Percentiles rank a stretch among this genome's conserved stretches.
Evolutionary conservation across 768 basidiomycete genomes (phyloP).

Genomic region (Grammothele lineata): DNA sequence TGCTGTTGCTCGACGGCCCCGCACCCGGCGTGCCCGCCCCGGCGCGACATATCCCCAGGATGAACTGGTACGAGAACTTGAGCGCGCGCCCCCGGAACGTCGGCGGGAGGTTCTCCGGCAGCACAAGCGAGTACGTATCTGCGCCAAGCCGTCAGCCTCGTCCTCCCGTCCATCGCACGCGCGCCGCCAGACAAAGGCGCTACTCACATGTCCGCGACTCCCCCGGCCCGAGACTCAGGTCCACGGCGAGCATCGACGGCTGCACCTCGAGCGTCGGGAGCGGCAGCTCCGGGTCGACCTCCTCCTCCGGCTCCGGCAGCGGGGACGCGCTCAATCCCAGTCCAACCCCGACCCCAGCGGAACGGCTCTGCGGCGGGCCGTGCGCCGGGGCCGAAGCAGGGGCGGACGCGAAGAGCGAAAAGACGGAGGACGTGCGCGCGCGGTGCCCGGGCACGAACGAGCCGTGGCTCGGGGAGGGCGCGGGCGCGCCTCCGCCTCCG

Average conservation of each 20-base stretch:
- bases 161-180: too few relatives aligned
- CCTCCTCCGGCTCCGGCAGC: slow-evolving; percentile 32
- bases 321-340: slow-evolving; percentile 26
- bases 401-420: slow-evolving; percentile 12
- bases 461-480: slow-evolving; percentile 7
- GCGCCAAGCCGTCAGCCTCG: not conserved
- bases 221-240: slow-evolving; percentile 76
- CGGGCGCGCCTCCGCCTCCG: too few relatives aligned
- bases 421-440: slow-evolving; percentile 20
- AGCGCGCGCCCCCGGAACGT: slow-evolving; percentile 84
- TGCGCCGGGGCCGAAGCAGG: not conserved
- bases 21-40: slow-evolving; percentile 18
- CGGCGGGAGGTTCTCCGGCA: slow-evolving; percentile 84
- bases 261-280: slow-evolving; percentile 85
- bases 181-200: too few relatives aligned
- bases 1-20: slow-evolving; percentile 52
- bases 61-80: slow-evolving; percentile 83
- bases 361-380: slow-evolving; percentile 3
- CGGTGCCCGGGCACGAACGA: slow-evolving; percentile 20
- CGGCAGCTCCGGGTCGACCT: slow-evolving; percentile 56
- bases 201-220: slow-evolving; percentile 81
- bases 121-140: slow-evolving; percentile 77
- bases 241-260: slow-evolving; percentile 86
- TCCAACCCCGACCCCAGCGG: slow-evolving; percentile 22
- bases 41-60: slow-evolving; percentile 83